Evolutionary conservation across 768 basidiomycete genomes (phyloP), one percentile per base, ranked within the genome.

Genomic region (Imleria badia): DNA sequence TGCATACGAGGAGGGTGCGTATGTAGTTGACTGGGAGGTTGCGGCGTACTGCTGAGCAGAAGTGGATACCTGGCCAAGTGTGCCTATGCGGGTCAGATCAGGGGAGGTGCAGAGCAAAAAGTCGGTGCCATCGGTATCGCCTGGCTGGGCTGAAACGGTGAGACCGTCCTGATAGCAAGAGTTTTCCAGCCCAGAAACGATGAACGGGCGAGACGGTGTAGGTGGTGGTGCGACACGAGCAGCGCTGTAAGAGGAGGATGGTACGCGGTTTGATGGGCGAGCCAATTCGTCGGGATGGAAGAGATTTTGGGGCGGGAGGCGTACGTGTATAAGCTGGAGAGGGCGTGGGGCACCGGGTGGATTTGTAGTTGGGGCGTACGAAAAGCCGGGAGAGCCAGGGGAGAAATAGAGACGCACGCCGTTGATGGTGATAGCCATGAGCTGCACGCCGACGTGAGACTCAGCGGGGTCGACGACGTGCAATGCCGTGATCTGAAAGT

Each of bases 341-440:
- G 79, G 71, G 46, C 61, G 76, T 51, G 54, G 65, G 51, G 58
- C 59, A 65, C 65, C 66, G 4, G 64, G 33, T 33, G 60, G 39
- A 40, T 46, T 66, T 17, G 72, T 68, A 19, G 64, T 66, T 12
- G 75, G 66, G 26, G 75, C 72, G 56, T 79, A 82, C 41, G 79
- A 73, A 67, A 83, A 86, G 22, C 75, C 73, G 47, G 73, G 71
- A 0, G 73, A 63, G 5, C 80, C 74, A 4, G 87, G 80, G 2
- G 81, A 81, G 66, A 97, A 93, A 75, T 91, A 98, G 1, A 96
- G 76, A 46, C 95, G 85, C 4, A 89, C 82, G 13, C 91, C 94
- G 48, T 87, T 94, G 29, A 79, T 76, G 22, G 94, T 93, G 44
- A 95, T 73, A 2, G 88, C 93, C 45, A 97, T 76, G 11, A 98